These are phyloP conservation scores for Xylogone sp. DNA, from an alignment of 2,329 filamentous ascomycete species.

Conservation along the genomic window DNA sequence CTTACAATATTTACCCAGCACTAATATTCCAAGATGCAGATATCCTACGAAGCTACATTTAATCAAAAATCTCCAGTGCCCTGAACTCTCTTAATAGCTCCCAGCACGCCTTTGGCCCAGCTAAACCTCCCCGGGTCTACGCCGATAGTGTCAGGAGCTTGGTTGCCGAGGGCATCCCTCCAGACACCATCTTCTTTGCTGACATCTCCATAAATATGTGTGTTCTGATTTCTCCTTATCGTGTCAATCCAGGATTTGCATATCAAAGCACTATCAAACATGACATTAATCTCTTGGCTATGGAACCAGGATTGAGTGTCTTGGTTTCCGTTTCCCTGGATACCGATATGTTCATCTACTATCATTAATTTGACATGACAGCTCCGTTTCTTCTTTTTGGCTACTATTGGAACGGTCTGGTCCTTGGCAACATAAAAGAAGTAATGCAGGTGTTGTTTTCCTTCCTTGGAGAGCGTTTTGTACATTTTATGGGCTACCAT, in stretches of 20 bases:
- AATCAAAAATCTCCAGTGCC: slow-evolving; percentile 50
- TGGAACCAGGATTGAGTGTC: slow-evolving; percentile 81
- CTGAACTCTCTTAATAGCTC: slow-evolving; percentile 53
- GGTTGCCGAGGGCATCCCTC: slow-evolving; percentile 48
- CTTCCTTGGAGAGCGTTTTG: slow-evolving; percentile 43
- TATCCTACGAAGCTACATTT: too few species aligned
- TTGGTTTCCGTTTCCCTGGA: slow-evolving; percentile 75
- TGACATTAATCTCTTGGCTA: slow-evolving; percentile 72
- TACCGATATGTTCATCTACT: slow-evolving; percentile 62
- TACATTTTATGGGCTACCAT: slow-evolving; percentile 61
- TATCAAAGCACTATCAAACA: slow-evolving; percentile 62
- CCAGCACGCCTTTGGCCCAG: slow-evolving; percentile 55
- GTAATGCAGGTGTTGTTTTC: slow-evolving; percentile 51
- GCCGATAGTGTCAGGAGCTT: slow-evolving; percentile 46
- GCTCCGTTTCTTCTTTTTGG: slow-evolving; percentile 59
- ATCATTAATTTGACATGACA: slow-evolving; percentile 80
- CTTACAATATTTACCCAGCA: too few species aligned
- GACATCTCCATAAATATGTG: slow-evolving; percentile 52
- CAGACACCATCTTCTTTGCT: slow-evolving; percentile 55
- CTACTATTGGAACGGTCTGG: slow-evolving; percentile 63
- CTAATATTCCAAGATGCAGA: too few species aligned
- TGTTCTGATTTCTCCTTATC: slow-evolving; percentile 65
- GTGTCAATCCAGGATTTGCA: slow-evolving; percentile 61
- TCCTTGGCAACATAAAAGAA: slow-evolving; percentile 74
- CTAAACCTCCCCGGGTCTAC: slow-evolving; percentile 50